Evolutionary conservation across 768 basidiomycete species (phyloP).

Genomic region (Boletus bicolor): DNA sequence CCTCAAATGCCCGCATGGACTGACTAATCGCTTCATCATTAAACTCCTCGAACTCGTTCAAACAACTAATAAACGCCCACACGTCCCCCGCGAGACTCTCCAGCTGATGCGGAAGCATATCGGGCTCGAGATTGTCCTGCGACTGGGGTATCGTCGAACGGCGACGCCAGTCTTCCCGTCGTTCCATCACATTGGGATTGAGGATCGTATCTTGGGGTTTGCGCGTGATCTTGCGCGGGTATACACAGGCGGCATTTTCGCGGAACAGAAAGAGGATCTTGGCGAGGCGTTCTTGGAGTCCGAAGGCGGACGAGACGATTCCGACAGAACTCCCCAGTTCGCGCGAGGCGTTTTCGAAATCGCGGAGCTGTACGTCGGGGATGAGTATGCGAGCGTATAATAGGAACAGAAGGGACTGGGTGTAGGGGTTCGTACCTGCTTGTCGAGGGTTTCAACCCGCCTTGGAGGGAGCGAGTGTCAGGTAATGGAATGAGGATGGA

Average conservation of each 20-base stretch:
- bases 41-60: constrained; percentile 56
- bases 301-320: constrained; percentile 49
- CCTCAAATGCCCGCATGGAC: constrained; percentile 45
- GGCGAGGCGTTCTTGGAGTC: constrained; percentile 46
- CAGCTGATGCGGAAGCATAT: constrained; percentile 45
- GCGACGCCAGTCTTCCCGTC: constrained; percentile 29
- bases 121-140: constrained; percentile 41
- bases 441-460: constrained; percentile 46
- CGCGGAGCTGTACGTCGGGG: constrained; percentile 38
- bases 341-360: constrained; percentile 52
- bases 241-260: constrained; percentile 51
- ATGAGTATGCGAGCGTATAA: neutral
- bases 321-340: constrained; percentile 55
- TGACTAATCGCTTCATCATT: constrained; percentile 48
- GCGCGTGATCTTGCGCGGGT: constrained; percentile 42
- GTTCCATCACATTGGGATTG: constrained; percentile 31
- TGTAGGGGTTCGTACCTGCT: constrained; percentile 33
- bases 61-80: constrained; percentile 42
- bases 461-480: constrained; percentile 22
- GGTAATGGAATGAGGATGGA: neutral
- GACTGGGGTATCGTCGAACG: constrained; percentile 37
- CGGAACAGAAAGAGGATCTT: constrained; percentile 50
- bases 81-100: constrained; percentile 45
- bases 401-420: neutral
- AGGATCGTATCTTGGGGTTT: constrained; percentile 35